phyloP scores from a whole-genome alignment of 805 yeast genomes.

The Barnettozyma populi region DNA sequence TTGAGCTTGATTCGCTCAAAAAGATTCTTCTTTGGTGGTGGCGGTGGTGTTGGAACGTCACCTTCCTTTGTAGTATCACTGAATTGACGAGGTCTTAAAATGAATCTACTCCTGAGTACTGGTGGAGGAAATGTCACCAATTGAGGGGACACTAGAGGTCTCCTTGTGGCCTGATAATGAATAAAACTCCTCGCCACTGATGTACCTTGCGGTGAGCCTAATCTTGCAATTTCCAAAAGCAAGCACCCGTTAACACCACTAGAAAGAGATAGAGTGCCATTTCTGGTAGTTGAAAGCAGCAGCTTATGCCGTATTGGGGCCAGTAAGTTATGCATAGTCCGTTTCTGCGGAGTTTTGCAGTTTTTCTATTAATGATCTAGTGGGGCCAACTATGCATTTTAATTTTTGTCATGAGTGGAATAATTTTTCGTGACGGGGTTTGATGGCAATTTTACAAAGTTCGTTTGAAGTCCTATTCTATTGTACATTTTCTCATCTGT shows the following conservation, averaged over 20 bases:
- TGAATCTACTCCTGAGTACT: background rate
- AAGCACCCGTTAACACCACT: background rate
- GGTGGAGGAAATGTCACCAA: background rate
- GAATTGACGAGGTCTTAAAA: background rate
- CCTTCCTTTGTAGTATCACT: background rate
- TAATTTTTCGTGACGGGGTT: background rate
- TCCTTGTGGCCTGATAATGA: background rate
- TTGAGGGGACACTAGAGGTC: background rate
- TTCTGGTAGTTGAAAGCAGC: background rate
- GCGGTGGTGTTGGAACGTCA: background rate
- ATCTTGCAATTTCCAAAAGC: background rate
- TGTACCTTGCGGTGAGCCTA: background rate
- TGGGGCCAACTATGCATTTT: background rate
- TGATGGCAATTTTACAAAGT: too few relatives aligned
- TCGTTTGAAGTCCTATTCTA: background rate
- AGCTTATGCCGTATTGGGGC: background rate
- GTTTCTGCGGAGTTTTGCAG: background rate
- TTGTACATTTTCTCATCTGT: background rate
- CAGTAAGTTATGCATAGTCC: background rate
- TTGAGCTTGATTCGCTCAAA: slow-evolving; percentile 60
- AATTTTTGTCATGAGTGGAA: background rate
- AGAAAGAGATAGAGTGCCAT: background rate
- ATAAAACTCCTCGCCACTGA: background rate
- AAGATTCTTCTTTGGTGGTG: slow-evolving; percentile 29
- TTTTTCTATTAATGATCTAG: too few relatives aligned